Evolutionary conservation across 176 grass and related monocot genomes (phyloP).

Genomic region (Avena atlantica): DNA sequence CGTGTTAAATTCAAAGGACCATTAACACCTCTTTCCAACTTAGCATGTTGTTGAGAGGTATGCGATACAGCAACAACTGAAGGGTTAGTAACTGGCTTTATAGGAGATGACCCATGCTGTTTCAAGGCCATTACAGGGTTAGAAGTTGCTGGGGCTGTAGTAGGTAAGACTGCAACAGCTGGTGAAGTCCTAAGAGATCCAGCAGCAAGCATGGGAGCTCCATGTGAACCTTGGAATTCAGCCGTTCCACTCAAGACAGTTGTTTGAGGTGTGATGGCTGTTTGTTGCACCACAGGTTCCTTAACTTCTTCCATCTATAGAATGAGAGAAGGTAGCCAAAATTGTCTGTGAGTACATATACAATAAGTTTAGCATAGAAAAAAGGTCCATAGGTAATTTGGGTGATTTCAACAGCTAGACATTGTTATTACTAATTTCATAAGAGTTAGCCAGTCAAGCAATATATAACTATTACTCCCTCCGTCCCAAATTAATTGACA

Average conservation of each 20-base stretch:
- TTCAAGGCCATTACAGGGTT: constrained; percentile 51
- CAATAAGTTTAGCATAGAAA: constrained; percentile 20
- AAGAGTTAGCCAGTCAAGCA: not conserved
- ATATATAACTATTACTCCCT: not conserved
- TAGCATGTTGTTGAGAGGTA: constrained; percentile 50
- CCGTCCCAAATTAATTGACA: too few relatives aligned
- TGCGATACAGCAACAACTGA: constrained; percentile 52
- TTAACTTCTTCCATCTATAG: constrained; percentile 93
- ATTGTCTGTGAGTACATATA: constrained; percentile 19
- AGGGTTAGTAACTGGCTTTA: constrained; percentile 50
- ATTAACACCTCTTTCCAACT: constrained; percentile 58
- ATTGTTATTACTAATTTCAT: constrained; percentile 4
- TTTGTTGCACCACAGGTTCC: constrained; percentile 61
- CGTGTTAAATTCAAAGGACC: constrained; percentile 58
- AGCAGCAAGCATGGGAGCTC: constrained; percentile 53
- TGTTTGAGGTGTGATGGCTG: constrained; percentile 57
- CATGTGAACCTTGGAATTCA: constrained; percentile 60
- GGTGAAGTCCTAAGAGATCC: constrained; percentile 46
- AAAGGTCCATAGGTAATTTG: not conserved
- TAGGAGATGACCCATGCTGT: constrained; percentile 48
- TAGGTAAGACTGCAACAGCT: constrained; percentile 36
- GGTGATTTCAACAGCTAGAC: constrained; percentile 24
- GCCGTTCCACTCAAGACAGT: constrained; percentile 40
- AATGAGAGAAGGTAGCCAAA: constrained; percentile 13
- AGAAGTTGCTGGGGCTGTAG: constrained; percentile 47